Conservation (phyloP, 169 alveolate genomes). For the Toxoplasma gondii region DNA sequence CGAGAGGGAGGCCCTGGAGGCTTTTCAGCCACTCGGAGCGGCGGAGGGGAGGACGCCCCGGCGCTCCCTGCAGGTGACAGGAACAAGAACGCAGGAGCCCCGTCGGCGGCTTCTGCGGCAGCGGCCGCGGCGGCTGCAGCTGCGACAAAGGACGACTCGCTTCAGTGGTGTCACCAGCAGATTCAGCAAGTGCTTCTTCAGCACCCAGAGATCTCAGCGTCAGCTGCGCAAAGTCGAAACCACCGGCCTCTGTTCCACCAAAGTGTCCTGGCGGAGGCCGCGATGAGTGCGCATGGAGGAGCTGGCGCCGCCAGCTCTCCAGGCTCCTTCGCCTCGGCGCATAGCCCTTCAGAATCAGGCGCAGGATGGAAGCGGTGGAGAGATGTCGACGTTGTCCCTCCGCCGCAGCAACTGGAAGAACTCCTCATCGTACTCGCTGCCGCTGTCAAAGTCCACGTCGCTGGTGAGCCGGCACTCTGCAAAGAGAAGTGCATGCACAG, state of each 20-base stretch:
- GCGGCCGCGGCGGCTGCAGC: slow-evolving; percentile 45
- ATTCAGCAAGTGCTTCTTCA: slow-evolving; percentile 58
- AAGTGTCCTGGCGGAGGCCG: slow-evolving; percentile 54
- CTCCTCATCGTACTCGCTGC: slow-evolving; percentile 57
- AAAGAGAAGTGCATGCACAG: not conserved
- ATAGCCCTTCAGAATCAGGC: not conserved
- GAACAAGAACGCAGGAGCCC: not conserved
- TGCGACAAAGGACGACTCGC: slow-evolving; percentile 50
- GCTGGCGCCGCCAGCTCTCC: not conserved
- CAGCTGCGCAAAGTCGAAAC: slow-evolving; percentile 29
- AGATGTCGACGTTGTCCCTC: slow-evolving; percentile 45
- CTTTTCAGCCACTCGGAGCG: not conserved
- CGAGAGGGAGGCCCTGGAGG: not conserved
- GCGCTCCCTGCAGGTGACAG: not conserved
- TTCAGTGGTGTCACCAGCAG: slow-evolving; percentile 65
- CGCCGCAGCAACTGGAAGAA: slow-evolving; percentile 48
- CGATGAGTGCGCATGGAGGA: not conserved
- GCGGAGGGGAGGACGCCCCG: not conserved
- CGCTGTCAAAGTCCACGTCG: slow-evolving; percentile 60
- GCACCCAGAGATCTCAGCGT: slow-evolving; percentile 46
- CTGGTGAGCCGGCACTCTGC: slow-evolving; percentile 16
- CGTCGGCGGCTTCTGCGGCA: not conserved
- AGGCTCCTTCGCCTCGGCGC: not conserved
- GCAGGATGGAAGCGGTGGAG: slow-evolving; percentile 48
- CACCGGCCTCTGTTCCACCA: slow-evolving; percentile 59